Conservation (phyloP, 768 basidiomycete species). For the Leccinum boreale region DNA sequence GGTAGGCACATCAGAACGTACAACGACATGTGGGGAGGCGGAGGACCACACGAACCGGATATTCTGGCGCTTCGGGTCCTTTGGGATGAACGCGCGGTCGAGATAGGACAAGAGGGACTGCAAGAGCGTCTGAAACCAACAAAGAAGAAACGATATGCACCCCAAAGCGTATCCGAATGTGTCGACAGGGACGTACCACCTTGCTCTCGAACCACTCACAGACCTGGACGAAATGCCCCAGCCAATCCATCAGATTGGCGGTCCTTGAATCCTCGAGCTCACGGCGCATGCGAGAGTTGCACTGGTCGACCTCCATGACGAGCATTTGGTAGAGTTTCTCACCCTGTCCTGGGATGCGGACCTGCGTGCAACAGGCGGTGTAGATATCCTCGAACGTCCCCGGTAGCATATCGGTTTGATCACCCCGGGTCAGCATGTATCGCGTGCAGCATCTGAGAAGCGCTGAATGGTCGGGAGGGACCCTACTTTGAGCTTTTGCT, state of each 20-base stretch:
- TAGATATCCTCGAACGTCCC: constrained; percentile 58
- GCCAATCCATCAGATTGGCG: constrained; percentile 46
- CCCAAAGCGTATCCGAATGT: background rate
- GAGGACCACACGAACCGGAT: constrained; percentile 43
- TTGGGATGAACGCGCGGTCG: constrained; percentile 60
- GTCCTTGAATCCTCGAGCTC: constrained; percentile 31
- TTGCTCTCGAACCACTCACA: constrained; percentile 65
- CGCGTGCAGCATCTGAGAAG: constrained; percentile 38
- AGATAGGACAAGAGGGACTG: constrained; percentile 66
- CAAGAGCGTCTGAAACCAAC: constrained; percentile 45
- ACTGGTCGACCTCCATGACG: constrained; percentile 58
- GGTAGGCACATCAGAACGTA: background rate
- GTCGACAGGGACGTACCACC: constrained; percentile 45
- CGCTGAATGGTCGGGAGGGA: background rate
- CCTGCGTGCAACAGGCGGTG: constrained; percentile 51
- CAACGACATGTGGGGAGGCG: background rate
- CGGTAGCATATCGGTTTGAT: constrained; percentile 32
- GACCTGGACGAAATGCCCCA: constrained; percentile 49
- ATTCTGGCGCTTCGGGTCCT: constrained; percentile 34
- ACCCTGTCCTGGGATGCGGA: constrained; percentile 51
- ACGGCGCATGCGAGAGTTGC: constrained; percentile 39
- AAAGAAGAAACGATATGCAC: background rate
- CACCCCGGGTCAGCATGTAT: constrained; percentile 38
- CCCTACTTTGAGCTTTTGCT: constrained; percentile 12
- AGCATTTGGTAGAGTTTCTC: constrained; percentile 57